Conservation (phyloP, 2,329 filamentous ascomycete genomes). For the Rhinocladiella similis region DNA sequence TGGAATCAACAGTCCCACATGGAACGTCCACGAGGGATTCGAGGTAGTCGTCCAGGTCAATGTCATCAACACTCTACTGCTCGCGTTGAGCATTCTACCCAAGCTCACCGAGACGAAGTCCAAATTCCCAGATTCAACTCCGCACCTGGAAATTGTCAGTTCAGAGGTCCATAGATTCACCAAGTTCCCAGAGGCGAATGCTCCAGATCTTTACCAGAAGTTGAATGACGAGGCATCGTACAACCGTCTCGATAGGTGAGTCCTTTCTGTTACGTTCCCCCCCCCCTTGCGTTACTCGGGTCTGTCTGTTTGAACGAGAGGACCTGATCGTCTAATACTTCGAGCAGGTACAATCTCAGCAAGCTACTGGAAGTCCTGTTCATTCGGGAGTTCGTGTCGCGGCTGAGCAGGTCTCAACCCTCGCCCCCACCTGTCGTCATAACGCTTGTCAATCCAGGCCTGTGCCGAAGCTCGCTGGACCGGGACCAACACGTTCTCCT, state of each 20-base stretch:
- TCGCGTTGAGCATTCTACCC: constrained; percentile 29
- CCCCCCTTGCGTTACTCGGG: background rate
- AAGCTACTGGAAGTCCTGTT: constrained; percentile 28
- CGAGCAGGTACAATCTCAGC: constrained; percentile 23
- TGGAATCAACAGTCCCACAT: constrained; percentile 32
- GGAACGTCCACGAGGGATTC: constrained; percentile 16
- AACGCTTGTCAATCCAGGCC: constrained; percentile 30
- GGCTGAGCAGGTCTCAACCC: background rate
- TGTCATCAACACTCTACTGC: constrained; percentile 31
- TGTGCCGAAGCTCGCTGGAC: constrained; percentile 25
- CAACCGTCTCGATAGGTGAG: constrained; percentile 6
- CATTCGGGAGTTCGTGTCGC: constrained; percentile 23
- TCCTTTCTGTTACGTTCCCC: background rate
- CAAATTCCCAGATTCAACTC: constrained; percentile 12
- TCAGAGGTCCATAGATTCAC: constrained; percentile 28
- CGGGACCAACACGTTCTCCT: background rate
- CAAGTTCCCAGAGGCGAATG: constrained; percentile 25
- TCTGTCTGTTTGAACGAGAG: background rate
- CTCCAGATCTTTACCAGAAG: constrained; percentile 16
- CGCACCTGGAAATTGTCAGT: constrained; percentile 28
- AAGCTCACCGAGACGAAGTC: constrained; percentile 26
- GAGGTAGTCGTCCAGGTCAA: constrained; percentile 34
- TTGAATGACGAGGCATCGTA: constrained; percentile 20
- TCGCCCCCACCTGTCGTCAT: constrained; percentile 22
- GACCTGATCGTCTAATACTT: background rate